Conservation (phyloP, 2,329 filamentous ascomycete genomes). For the Fusarium incarnatum region DNA sequence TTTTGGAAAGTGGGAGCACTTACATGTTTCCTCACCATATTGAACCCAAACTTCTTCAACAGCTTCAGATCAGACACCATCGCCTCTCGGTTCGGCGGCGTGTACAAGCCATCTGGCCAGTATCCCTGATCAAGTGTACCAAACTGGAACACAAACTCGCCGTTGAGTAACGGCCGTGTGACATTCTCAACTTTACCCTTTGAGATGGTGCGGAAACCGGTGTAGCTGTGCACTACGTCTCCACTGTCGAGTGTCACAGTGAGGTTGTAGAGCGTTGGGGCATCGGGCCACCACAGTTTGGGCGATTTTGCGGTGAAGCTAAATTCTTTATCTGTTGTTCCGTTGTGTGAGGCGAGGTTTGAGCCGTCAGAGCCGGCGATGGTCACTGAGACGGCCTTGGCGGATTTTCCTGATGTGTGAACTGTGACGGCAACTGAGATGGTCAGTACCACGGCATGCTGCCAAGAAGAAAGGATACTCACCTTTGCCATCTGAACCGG, state of each 20-base stretch:
- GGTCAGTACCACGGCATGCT: neutral
- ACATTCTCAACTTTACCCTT: conserved; percentile 67
- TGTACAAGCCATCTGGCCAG: conserved; percentile 77
- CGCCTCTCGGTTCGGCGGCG: conserved; percentile 72
- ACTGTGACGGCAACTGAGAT: conserved; percentile 13
- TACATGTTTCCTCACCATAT: conserved; percentile 77
- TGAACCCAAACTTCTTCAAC: conserved; percentile 75
- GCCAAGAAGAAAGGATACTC: rapidly evolving
- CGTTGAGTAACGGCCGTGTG: conserved; percentile 72
- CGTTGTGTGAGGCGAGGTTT: conserved; percentile 7
- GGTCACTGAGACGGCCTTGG: neutral
- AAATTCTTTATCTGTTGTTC: conserved; percentile 61
- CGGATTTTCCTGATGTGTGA: neutral
- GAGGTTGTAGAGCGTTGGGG: conserved; percentile 73
- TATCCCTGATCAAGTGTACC: conserved; percentile 77
- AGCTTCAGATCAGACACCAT: conserved; percentile 74
- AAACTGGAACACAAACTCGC: conserved; percentile 75
- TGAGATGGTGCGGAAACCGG: conserved; percentile 74
- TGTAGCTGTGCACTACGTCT: conserved; percentile 72
- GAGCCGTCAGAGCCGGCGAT: neutral
- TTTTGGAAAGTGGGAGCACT: too few species aligned
- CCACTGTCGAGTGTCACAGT: conserved; percentile 60
- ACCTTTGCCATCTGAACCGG: conserved; percentile 53
- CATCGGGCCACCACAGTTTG: conserved; percentile 73
- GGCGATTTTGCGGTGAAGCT: conserved; percentile 66